These are phyloP conservation scores for Zychaea mexicana DNA, from an alignment of 371 early-diverging fungal species.

Conservation along the genomic window DNA sequence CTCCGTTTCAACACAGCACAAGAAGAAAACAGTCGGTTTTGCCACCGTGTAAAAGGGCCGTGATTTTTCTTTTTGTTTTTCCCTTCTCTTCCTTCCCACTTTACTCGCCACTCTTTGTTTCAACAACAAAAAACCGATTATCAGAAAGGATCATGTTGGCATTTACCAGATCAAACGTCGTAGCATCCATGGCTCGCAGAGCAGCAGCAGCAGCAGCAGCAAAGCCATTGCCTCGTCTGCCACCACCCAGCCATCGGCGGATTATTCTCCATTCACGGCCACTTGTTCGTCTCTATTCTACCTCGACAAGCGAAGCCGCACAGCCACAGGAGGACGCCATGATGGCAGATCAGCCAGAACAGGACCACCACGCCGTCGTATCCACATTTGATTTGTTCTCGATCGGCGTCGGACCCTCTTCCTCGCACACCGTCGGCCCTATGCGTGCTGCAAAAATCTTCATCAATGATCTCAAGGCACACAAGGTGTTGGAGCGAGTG, in stretches of 20 bases:
- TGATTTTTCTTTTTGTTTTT: not conserved
- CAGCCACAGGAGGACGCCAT: not conserved
- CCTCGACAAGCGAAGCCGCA: slow-evolving; percentile 2
- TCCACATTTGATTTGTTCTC: slow-evolving; percentile 95
- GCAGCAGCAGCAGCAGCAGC: not conserved
- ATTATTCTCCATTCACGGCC: not conserved
- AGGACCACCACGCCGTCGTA: slow-evolving; percentile 84
- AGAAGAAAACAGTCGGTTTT: not conserved
- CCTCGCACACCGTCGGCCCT: slow-evolving; percentile 92
- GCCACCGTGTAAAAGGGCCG: slow-evolving; percentile 3
- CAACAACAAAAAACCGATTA: no score
- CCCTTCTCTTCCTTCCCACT: slow-evolving; percentile 3
- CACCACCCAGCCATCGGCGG: not conserved
- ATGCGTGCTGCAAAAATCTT: slow-evolving; percentile 97
- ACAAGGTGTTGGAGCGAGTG: slow-evolving; percentile 73
- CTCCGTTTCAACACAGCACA: not conserved
- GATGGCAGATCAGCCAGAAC: not conserved
- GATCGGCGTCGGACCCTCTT: slow-evolving; percentile 94
- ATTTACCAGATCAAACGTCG: slow-evolving; percentile 4
- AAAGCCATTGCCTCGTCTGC: not conserved
- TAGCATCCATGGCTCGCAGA: not conserved
- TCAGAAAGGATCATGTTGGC: not conserved
- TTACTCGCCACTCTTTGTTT: no score
- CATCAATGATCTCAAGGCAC: slow-evolving; percentile 78
- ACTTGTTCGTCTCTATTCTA: slow-evolving; percentile 8